Conservation (phyloP, 371 early-diverging fungal genomes). For the Syncephalastrum monosporum region DNA sequence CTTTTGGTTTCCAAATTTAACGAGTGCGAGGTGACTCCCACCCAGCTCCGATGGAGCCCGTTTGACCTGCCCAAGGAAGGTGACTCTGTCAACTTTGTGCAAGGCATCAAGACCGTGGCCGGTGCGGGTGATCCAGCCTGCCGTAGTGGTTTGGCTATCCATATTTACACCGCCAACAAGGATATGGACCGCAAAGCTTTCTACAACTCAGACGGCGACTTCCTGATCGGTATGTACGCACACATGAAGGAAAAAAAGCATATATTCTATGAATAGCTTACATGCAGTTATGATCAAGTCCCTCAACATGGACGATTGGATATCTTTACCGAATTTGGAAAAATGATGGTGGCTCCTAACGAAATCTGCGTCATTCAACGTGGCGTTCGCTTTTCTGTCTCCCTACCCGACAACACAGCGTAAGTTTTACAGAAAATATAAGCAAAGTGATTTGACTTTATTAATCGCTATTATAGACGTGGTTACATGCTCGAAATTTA, state of each 20-base stretch:
- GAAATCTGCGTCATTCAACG: constrained; percentile 94
- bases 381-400: constrained; percentile 85
- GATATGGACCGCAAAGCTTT: constrained; percentile 81
- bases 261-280: not conserved
- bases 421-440: constrained; percentile 21
- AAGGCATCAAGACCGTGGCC: constrained; percentile 82
- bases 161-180: constrained; percentile 78
- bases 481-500: constrained; percentile 93
- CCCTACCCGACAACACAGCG: constrained; percentile 79
- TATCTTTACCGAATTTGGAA: constrained; percentile 93
- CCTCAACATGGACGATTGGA: constrained; percentile 92
- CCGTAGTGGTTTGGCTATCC: constrained; percentile 80
- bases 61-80: constrained; percentile 67
- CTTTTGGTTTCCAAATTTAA: constrained; percentile 52
- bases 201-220: constrained; percentile 91
- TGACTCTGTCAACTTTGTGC: constrained; percentile 72
- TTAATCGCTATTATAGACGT: constrained; percentile 40
- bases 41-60: constrained; percentile 93
- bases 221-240: constrained; percentile 72
- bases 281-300: constrained; percentile 44
- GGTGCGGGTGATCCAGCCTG: constrained; percentile 89
- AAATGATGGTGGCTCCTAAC: constrained; percentile 80
- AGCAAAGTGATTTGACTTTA: not conserved
- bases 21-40: constrained; percentile 67
- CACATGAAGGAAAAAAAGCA: not conserved